phyloP scores from a whole-genome alignment of 441 rosid genomes.

The Biscutella auriculata region DNA sequence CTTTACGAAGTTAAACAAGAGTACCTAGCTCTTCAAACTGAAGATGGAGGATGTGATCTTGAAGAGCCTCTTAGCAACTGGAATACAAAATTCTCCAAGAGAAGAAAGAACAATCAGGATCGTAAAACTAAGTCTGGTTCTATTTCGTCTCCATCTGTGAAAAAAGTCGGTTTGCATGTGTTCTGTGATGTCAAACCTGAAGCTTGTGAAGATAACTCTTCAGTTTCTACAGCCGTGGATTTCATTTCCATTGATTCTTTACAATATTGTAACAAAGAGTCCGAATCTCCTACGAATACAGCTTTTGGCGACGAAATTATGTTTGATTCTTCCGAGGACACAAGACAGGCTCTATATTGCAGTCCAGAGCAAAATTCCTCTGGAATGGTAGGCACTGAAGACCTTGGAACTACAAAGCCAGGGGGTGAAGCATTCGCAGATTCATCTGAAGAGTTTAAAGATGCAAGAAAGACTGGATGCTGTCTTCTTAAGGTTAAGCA shows the following conservation, averaged over 20 bases:
- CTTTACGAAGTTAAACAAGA: constrained; percentile 12
- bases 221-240: constrained; percentile 22
- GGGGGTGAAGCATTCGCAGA: background rate
- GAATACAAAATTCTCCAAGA: constrained; percentile 39
- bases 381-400: background rate
- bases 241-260: constrained; percentile 13
- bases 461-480: constrained; percentile 2
- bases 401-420: background rate
- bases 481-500: constrained; percentile 19
- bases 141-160: constrained; percentile 16
- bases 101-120: constrained; percentile 26
- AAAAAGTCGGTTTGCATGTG: constrained; percentile 10
- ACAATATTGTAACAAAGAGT: constrained; percentile 13
- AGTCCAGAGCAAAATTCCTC: background rate
- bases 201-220: constrained; percentile 25
- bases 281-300: constrained; percentile 14
- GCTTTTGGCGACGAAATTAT: constrained; percentile 11
- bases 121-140: constrained; percentile 15
- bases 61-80: constrained; percentile 42
- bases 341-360: constrained; percentile 12
- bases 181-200: constrained; percentile 30
- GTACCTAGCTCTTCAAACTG: background rate
- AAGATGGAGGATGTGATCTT: constrained; percentile 35
- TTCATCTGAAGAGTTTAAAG: constrained; percentile 1
- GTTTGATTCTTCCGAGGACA: constrained; percentile 10